These are phyloP conservation scores for Curvularia sp. DNA, from an alignment of 2,329 filamentous ascomycete genomes.

Conservation along the genomic window DNA sequence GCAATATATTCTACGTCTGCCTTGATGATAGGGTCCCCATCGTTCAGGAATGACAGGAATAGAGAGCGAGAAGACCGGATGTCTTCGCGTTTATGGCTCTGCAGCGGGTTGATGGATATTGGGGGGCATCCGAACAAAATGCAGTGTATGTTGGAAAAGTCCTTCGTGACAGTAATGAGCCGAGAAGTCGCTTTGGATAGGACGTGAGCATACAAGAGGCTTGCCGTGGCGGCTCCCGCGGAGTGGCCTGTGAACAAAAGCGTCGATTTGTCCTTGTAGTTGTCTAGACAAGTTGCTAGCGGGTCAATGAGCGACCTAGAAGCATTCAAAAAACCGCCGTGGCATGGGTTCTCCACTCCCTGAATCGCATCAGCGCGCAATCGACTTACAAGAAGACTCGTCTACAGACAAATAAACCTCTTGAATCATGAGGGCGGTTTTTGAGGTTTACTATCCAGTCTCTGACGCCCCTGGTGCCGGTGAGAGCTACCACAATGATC, in stretches of 20 bases:
- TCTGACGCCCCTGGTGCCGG: slow-evolving; percentile 1
- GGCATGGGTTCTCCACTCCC: slow-evolving; percentile 1
- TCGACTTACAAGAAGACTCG: neutral
- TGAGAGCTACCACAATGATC: slow-evolving; percentile 4
- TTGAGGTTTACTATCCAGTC: slow-evolving; percentile 6
- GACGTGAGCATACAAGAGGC: slow-evolving; percentile 5
- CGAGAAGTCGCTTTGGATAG: neutral
- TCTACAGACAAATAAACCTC: slow-evolving; percentile 3
- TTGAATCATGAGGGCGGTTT: neutral
- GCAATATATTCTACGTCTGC: slow-evolving; percentile 1
- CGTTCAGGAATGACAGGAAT: slow-evolving; percentile 6
- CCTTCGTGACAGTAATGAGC: neutral
- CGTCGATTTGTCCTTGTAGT: neutral
- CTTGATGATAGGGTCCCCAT: slow-evolving; percentile 8
- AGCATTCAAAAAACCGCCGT: slow-evolving; percentile 3
- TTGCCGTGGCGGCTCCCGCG: slow-evolving; percentile 4
- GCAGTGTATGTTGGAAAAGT: slow-evolving; percentile 1
- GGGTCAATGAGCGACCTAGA: slow-evolving; percentile 3
- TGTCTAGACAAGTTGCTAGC: neutral
- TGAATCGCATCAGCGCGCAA: neutral
- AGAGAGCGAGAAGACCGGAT: neutral
- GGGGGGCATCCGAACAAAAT: slow-evolving; percentile 6
- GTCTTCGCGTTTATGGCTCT: neutral
- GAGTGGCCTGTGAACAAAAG: slow-evolving; percentile 9
- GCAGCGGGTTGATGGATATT: neutral